Conservation (phyloP, 2,329 filamentous ascomycete genomes). For the Tympanopsis confertula region DNA sequence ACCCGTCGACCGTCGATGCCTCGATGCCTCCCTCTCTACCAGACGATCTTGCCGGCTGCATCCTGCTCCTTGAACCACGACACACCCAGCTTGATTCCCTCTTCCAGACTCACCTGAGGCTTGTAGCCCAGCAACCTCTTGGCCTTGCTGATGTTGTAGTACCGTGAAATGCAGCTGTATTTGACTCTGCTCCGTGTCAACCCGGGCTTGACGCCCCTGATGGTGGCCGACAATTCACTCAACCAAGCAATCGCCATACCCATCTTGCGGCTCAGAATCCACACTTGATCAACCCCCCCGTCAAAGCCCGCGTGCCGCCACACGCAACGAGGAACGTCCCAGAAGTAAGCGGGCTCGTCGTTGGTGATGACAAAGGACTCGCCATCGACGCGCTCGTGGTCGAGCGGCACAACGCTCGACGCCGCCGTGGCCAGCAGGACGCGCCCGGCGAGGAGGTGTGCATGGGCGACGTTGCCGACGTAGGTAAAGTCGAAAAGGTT, state of each 20-base stretch:
- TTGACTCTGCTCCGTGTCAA: constrained; percentile 48
- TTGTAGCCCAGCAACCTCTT: constrained; percentile 57
- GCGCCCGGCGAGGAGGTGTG: constrained; percentile 69
- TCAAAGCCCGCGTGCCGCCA: constrained; percentile 53
- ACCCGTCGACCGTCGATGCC: too few species aligned
- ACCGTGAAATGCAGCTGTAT: constrained; percentile 65
- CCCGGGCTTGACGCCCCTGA: constrained; percentile 39
- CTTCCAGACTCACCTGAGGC: constrained; percentile 54
- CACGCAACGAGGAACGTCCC: constrained; percentile 72
- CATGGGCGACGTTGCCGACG: constrained; percentile 57
- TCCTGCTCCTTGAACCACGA: constrained; percentile 42
- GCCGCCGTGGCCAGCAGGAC: constrained; percentile 55
- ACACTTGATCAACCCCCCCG: constrained; percentile 39
- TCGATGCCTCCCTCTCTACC: background rate
- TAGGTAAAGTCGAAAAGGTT: constrained; percentile 57
- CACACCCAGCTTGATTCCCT: constrained; percentile 46
- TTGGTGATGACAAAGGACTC: constrained; percentile 88
- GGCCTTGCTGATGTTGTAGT: constrained; percentile 69
- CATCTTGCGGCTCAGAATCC: constrained; percentile 37
- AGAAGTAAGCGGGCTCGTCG: constrained; percentile 77
- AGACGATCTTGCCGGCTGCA: constrained; percentile 10
- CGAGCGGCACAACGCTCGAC: constrained; percentile 47
- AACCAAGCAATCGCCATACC: constrained; percentile 38
- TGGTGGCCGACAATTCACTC: constrained; percentile 37
- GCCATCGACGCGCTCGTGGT: constrained; percentile 67